Conservation (phyloP, 345 rosid genomes). For the Durio zibethinus region DNA sequence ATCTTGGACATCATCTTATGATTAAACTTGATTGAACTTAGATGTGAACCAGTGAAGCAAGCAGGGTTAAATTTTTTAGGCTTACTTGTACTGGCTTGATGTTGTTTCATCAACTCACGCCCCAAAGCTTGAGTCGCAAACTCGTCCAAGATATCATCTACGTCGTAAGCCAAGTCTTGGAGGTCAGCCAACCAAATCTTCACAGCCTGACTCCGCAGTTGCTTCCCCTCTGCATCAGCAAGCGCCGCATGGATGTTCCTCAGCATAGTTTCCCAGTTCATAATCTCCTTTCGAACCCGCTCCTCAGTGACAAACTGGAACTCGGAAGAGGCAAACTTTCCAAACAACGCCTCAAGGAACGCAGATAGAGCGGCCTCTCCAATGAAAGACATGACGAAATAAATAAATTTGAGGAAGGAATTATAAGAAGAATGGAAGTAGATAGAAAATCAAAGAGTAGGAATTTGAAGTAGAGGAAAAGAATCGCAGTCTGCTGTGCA, state of each 20-base stretch:
- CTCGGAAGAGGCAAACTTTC: neutral
- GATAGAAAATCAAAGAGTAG: too few relatives aligned
- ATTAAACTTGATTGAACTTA: neutral
- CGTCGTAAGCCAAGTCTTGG: slow-evolving; percentile 20
- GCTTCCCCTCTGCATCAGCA: slow-evolving; percentile 24
- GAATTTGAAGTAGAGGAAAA: too few relatives aligned
- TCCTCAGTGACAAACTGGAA: neutral
- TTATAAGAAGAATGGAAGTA: neutral
- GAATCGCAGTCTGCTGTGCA: too few relatives aligned
- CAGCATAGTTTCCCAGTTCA: neutral
- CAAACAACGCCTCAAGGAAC: neutral
- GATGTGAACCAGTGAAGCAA: neutral
- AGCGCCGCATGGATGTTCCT: slow-evolving; percentile 1
- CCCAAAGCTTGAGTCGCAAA: too few relatives aligned
- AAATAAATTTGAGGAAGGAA: too few relatives aligned
- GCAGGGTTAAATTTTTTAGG: neutral
- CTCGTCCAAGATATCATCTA: slow-evolving; percentile 30
- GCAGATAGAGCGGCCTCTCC: neutral
- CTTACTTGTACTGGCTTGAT: neutral
- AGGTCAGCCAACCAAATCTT: slow-evolving; percentile 14
- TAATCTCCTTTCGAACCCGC: neutral
- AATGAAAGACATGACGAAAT: neutral
- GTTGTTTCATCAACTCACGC: neutral
- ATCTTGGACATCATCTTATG: neutral
- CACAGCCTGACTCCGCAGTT: neutral